These are phyloP conservation scores for Stropharia rugosoannulata DNA, from an alignment of 768 basidiomycete genomes.

Conservation along the genomic window DNA sequence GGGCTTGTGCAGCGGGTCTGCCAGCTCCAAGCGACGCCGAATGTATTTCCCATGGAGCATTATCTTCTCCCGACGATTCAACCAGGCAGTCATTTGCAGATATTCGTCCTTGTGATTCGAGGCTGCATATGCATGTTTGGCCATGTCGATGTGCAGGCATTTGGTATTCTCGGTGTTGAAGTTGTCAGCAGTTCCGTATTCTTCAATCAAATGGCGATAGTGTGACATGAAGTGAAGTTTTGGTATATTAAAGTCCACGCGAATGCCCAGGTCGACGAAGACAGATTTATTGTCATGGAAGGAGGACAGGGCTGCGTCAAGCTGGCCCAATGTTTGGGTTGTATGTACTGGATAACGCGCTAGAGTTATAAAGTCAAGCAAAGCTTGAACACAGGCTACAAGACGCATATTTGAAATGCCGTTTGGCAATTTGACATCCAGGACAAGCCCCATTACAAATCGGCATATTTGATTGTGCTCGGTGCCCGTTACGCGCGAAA, in stretches of 20 bases:
- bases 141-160: too few species aligned
- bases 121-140: too few species aligned
- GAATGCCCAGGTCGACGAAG: slow-evolving; percentile 21
- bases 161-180: neutral
- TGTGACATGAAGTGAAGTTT: slow-evolving; percentile 30
- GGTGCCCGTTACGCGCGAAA: slow-evolving; percentile 38
- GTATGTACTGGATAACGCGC: too few species aligned
- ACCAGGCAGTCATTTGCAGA: too few species aligned
- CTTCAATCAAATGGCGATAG: slow-evolving; percentile 10
- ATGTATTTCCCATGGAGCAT: too few species aligned
- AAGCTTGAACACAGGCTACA: slow-evolving; percentile 12
- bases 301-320: neutral
- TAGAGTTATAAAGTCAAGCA: slow-evolving; percentile 31
- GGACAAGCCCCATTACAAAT: slow-evolving; percentile 25
- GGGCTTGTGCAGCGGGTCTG: too few species aligned
- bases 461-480: slow-evolving; percentile 35
- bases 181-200: neutral
- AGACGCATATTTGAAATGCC: neutral
- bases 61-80: too few species aligned
- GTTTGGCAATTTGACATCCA: slow-evolving; percentile 13
- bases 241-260: slow-evolving; percentile 31
- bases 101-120: too few species aligned
- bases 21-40: too few species aligned
- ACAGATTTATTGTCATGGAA: slow-evolving; percentile 27
- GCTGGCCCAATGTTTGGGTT: too few species aligned